Base-by-base conservation (phyloP, 73 alveolate species). In the Uronychia binucleata region DNA sequence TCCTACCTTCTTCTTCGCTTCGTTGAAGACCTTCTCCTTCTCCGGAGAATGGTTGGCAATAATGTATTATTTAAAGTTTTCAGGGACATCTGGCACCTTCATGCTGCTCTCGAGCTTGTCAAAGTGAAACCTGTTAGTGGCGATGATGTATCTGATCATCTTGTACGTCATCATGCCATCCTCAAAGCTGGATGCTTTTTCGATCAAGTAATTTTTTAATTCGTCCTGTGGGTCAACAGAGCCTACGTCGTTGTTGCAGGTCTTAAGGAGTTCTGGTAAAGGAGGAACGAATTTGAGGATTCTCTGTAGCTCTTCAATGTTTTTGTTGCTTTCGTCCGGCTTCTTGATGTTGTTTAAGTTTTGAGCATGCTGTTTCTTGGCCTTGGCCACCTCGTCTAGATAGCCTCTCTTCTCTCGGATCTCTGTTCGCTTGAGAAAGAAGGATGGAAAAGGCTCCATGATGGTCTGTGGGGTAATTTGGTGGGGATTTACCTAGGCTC, bases 401-500 rank as follows among this genome's bases (percentile, higher is more conserved):
- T 77, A 59, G 1, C 95, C 95, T 84, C 88, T 74, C 83, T 85
- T 89, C 13, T 75, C 74, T 85, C 95, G 74, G 27, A 89, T 80
- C 60, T 89, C 92, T 26, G 26, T 58, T 5, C 30, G 26, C 33
- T 78, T 89, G 57, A 89, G 33, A 74, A 89, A 89, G 81, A 89
- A 89, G 1, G 91, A 74, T 31, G 95, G 95, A 58, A 89, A 89
- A 27, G 95, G 95, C 82, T 89, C 95, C 67, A 46, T 46, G 5
- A 46, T 46, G 5, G 67, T 46, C 67, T 46, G 19, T 5, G n/a
- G 28, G 85, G 77, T 11, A 85, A 89, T 46, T 59, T n/a, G 8
- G 67, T 58, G 35, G 83, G 74, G 60, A 92, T 0, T n/a, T 27
- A n/a, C 0, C 88, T 74, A 46, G 67, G 67, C 67, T 19, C 67